A percentile compares a stretch with the other conserved stretches of the same genome.
These are phyloP conservation scores for Fusarium sp. DNA, from an alignment of 2,329 filamentous ascomycete genomes.

Conservation along the genomic window DNA sequence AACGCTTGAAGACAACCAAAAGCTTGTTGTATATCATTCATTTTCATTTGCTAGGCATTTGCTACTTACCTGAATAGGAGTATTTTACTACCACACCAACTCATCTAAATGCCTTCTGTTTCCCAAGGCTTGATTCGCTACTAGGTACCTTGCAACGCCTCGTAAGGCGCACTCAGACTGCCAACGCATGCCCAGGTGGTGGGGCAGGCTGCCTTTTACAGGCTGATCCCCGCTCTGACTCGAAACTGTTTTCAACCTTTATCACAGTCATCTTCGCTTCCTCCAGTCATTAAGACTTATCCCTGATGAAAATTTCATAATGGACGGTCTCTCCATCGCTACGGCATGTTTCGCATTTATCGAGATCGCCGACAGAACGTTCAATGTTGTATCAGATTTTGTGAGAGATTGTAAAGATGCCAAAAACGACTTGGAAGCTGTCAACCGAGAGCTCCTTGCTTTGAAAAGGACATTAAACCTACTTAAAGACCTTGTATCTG, in stretches of 20 bases:
- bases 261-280: background rate
- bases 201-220: no score
- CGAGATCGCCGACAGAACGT: slow-evolving; percentile 5
- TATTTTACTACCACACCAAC: no score
- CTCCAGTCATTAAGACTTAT: background rate
- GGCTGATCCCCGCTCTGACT: background rate
- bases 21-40: no score
- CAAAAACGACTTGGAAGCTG: background rate
- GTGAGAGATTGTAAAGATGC: background rate
- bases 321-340: slow-evolving; percentile 13
- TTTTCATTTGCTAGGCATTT: no score
- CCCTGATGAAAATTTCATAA: background rate
- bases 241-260: background rate
- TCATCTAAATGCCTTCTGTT: no score
- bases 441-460: background rate
- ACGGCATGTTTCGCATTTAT: slow-evolving; percentile 13
- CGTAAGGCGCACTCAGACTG: background rate
- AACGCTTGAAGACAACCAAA: no score
- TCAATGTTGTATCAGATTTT: background rate
- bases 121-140: no score
- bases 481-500: background rate
- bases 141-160: background rate
- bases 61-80: no score
- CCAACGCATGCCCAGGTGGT: background rate
- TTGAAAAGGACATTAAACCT: slow-evolving; percentile 5